Conservation (phyloP, 2,329 filamentous ascomycete genomes). For the Fonsecaea pedrosoi region DNA sequence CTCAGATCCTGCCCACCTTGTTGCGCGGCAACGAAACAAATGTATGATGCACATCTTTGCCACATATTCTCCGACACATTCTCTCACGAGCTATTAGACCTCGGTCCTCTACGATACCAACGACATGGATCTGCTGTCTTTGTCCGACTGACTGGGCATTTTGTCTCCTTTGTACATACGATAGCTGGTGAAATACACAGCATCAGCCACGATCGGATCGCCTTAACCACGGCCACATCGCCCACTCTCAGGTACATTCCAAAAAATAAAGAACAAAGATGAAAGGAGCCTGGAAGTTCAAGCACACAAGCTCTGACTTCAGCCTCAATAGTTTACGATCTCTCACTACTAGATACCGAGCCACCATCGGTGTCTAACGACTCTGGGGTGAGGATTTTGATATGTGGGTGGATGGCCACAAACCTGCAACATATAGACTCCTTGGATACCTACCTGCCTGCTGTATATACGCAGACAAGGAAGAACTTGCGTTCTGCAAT, state of each 20-base stretch:
- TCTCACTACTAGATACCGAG: background rate
- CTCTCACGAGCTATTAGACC: background rate
- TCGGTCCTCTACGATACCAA: background rate
- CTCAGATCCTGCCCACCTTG: background rate
- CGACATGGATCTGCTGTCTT: background rate
- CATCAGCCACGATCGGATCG: background rate
- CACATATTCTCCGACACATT: background rate
- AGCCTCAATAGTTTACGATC: background rate
- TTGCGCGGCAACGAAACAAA: background rate
- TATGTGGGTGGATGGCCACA: background rate
- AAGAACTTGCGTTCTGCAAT: constrained; percentile 9
- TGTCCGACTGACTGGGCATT: background rate
- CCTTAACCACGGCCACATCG: background rate
- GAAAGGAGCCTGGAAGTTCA: background rate
- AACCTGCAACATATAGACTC: background rate
- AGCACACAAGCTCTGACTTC: background rate
- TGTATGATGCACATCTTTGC: background rate
- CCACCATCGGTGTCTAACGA: background rate
- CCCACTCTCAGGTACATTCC: background rate
- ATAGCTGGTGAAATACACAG: background rate
- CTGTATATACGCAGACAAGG: background rate
- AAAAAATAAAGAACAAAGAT: background rate
- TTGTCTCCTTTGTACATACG: background rate
- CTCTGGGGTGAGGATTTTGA: background rate
- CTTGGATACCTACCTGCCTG: background rate